Base-by-base conservation (phyloP, 306 rosid species). In the Ormosia semicastrata region DNA sequence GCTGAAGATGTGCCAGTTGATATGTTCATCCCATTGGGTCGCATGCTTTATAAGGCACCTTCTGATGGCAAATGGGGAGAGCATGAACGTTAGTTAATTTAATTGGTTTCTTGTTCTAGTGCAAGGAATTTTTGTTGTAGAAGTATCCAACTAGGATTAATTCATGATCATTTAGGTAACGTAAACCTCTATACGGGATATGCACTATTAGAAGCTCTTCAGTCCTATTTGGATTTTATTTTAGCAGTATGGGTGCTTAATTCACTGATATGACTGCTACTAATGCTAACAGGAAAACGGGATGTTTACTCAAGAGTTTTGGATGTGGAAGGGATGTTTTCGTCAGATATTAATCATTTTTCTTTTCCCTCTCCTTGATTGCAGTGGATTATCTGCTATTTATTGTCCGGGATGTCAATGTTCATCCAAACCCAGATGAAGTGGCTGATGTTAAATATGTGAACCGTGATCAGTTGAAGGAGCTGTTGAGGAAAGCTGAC, bases 11-110 rank as follows among this genome's bases (percentile, higher is more conserved):
- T 96, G 69, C 99, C 99, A 2, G 97, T 96, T 75, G 99, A 96
- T 72, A 89, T 91, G 90, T 93, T 96, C 87, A 86, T 70, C 81
- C 94, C 98, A 30, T 80, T 96, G 63, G 99, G 98, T 14, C 95
- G 97, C 82, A 96, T 96, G 0, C 92, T 92, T 63, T 96, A 96
- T 81, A 96, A 96, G 90, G 98, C 99, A 54, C 97, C 99, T 71
- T 96, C 98, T 70, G 98, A 96, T 67, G 97, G 97, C 80, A 92
- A 92, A 84, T 96, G 99, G 99, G 99, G 99, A 73, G 99, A 96
- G 84, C 99, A 96, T 76, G 99, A 96, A 88, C 82, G 99, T 95
- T 89, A 91, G 86, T 66, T 34, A 39, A 76, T 83, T 85, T 66
- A 32, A 66, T 49, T 67, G 36, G 24, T 66, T 49, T 24, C 62